phyloP scores from a whole-genome alignment of 768 basidiomycete genomes.

The Trametes cinnabarina region DNA sequence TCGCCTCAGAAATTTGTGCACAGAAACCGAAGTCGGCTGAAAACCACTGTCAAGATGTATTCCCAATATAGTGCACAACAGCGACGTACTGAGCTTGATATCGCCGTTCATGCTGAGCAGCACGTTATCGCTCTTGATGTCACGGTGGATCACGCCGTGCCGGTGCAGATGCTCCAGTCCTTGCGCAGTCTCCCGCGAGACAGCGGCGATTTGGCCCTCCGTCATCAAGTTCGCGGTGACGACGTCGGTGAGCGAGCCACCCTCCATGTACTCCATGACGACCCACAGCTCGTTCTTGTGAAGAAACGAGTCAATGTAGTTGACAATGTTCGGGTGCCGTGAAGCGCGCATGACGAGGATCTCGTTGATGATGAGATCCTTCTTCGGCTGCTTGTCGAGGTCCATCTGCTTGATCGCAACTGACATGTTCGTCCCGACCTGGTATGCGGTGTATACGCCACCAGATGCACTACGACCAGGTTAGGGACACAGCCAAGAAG shows the following conservation, averaged over 20 bases:
- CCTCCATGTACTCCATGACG: slow-evolving; percentile 99
- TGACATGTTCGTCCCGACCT: slow-evolving; percentile 89
- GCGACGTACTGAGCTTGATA: slow-evolving; percentile 90
- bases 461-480: slow-evolving; percentile 73
- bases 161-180: slow-evolving; percentile 93
- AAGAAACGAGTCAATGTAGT: slow-evolving; percentile 98
- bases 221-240: slow-evolving; percentile 96
- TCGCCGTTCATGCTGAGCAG: slow-evolving; percentile 89
- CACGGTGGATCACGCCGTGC: slow-evolving; percentile 97
- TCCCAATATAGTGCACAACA: neutral
- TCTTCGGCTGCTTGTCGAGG: slow-evolving; percentile 98
- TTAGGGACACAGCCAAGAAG: slow-evolving; percentile 7
- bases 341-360: slow-evolving; percentile 98
- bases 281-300: slow-evolving; percentile 99
- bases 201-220: slow-evolving; percentile 97
- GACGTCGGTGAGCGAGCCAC: slow-evolving; percentile 91
- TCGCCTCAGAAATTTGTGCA: slow-evolving; percentile 89
- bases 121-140: slow-evolving; percentile 99
- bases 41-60: neutral
- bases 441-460: slow-evolving; percentile 97
- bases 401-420: slow-evolving; percentile 99
- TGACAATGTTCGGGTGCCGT: slow-evolving; percentile 98
- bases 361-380: slow-evolving; percentile 99
- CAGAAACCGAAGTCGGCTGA: slow-evolving; percentile 98
- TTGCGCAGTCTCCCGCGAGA: slow-evolving; percentile 88